Evolutionary conservation across 768 basidiomycete genomes (phyloP), one percentile per base, ranked within the genome.

Genomic region (Rhizopogon roseolus): DNA sequence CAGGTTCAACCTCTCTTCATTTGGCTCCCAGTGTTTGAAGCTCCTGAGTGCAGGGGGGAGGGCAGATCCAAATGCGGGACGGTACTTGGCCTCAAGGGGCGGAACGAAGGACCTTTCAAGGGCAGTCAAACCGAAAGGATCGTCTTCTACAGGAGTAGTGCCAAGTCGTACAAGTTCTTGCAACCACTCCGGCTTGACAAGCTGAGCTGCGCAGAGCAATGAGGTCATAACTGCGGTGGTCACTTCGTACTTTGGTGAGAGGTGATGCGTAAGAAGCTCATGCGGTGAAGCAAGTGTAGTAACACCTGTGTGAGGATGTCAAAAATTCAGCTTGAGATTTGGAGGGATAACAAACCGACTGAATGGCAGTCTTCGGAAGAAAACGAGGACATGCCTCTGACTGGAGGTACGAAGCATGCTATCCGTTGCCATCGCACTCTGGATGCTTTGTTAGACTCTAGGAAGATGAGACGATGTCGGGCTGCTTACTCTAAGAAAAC

Each of bases 151-250:
- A 4, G 71, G 65, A 10, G 72, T 59, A 16, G 60, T 66, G 7
- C 82, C 83, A 0, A 82, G 70, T 2, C 77, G 75, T 29, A 90
- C 55, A 29, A 88, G 62, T 52, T 89, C 83, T 6, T 68, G 65
- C 25, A 90, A 67, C 89, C 89, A 92, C 44, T 85, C 82, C 0
- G 77, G 73, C 54, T 75, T 88, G 32, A 86, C 86, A 45, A 90
- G 77, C 10, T 76, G 73, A 13, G 78, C 74, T 0, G 78, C 71
- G 3, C 79, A 78, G 14, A 90, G 67, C 9, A 91, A 73, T 11
- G 88, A 87, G 0, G 77, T 69, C 0, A 81, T 81, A 22, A 83
- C 71, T 0, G 73, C 56, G 0, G 81, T 67, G 7, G 73, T 78
- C n/a, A 81, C 71, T 4, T 73, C 63, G 52, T 78, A 81, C 19